A percentile compares a stretch with the other conserved stretches of the same genome.
Conservation (phyloP, 768 basidiomycete genomes). For the Panus rudis region DNA sequence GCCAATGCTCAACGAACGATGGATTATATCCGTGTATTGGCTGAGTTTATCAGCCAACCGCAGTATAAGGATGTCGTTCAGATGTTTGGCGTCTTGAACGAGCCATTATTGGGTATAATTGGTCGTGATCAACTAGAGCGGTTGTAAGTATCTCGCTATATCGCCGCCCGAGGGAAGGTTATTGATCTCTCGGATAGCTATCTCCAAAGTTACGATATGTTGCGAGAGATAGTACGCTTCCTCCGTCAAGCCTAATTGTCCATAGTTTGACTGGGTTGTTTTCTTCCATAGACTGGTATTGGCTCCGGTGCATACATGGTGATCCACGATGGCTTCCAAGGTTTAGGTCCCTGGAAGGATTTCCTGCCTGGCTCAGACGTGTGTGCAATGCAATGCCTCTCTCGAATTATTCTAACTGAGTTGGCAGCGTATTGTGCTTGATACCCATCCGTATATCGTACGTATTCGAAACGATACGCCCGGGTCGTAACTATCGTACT, state of each 20-base stretch:
- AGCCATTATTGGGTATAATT: conserved; percentile 47
- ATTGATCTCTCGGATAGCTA: conserved; percentile 37
- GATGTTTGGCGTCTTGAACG: conserved; percentile 62
- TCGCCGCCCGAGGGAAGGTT: background rate
- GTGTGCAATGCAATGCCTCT: background rate
- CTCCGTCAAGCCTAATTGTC: conserved; percentile 7
- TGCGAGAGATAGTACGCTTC: conserved; percentile 68
- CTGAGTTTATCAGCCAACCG: conserved; percentile 79
- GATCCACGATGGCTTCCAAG: conserved; percentile 52
- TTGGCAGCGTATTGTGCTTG: conserved; percentile 34
- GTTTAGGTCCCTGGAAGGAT: conserved; percentile 35
- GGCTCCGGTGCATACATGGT: conserved; percentile 59
- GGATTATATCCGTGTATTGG: conserved; percentile 69
- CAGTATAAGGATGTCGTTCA: conserved; percentile 59
- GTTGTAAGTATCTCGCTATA: conserved; percentile 41
- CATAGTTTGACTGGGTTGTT: background rate
- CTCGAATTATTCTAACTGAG: background rate
- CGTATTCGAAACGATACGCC: conserved; percentile 1
- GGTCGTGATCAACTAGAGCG: conserved; percentile 48
- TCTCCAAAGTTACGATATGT: conserved; percentile 52
- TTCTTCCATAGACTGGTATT: conserved; percentile 34
- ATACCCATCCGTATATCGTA: conserved; percentile 46
- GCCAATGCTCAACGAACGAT: conserved; percentile 83
- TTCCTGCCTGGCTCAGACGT: conserved; percentile 34
- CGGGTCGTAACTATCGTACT: background rate